A percentile compares a stretch with the other conserved stretches of the same genome.
These are phyloP conservation scores for Candida rishiriensis DNA, from an alignment of 805 yeast species.

Conservation along the genomic window DNA sequence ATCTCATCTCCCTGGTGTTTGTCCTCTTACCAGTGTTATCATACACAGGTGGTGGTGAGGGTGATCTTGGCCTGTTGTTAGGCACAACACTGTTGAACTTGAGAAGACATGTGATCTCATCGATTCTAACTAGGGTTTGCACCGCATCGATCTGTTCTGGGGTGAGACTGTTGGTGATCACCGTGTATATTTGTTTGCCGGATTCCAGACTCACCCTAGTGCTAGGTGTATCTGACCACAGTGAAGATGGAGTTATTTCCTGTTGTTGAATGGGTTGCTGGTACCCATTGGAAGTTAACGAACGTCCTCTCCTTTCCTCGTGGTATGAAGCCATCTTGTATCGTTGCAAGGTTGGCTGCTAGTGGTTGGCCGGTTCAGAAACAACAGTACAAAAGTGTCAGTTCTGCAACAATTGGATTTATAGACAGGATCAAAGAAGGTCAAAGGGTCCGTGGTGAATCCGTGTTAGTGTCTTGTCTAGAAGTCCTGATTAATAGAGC, in stretches of 20 bases:
- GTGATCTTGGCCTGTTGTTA: conserved; percentile 50
- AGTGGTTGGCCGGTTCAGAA: too few species aligned
- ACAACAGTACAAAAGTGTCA: too few species aligned
- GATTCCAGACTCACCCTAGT: conserved; percentile 8
- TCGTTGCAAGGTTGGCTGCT: too few species aligned
- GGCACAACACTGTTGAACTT: conserved; percentile 49
- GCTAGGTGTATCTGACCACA: conserved; percentile 15
- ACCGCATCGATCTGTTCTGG: conserved; percentile 79
- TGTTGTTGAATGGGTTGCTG: background rate
- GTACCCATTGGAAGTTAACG: background rate
- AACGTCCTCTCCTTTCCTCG: conserved; percentile 6
- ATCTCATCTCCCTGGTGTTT: conserved; percentile 75
- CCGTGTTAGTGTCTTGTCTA: too few species aligned
- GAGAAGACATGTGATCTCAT: conserved; percentile 68
- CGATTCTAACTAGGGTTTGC: conserved; percentile 65
- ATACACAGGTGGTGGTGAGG: conserved; percentile 91
- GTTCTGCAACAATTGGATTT: too few species aligned
- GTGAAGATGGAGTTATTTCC: background rate
- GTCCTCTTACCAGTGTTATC: conserved; percentile 78
- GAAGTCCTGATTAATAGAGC: too few species aligned
- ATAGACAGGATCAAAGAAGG: too few species aligned
- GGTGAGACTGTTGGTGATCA: conserved; percentile 37
- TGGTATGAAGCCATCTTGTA: too few species aligned
- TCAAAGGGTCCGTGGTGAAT: too few species aligned
- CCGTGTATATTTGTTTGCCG: conserved; percentile 13